These are phyloP conservation scores for Prunus padus DNA, from an alignment of 306 rosid genomes.

Conservation along the genomic window DNA sequence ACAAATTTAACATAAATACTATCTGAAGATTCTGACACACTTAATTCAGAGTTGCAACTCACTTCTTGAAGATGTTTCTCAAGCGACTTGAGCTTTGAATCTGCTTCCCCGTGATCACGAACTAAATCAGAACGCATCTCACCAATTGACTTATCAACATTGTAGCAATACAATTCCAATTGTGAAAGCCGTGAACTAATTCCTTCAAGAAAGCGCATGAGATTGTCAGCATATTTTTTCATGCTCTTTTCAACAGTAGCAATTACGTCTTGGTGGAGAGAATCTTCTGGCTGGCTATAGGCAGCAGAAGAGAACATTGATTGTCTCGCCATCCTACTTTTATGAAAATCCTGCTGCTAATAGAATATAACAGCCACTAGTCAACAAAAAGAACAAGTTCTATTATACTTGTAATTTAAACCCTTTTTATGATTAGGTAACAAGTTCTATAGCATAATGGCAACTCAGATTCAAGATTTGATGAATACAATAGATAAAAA, in stretches of 20 bases:
- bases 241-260: conserved; percentile 78
- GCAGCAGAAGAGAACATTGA: conserved; percentile 47
- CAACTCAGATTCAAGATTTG: not conserved
- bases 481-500: not conserved
- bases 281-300: conserved; percentile 62
- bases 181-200: conserved; percentile 81
- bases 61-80: conserved; percentile 87
- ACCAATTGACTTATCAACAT: conserved; percentile 83
- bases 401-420: not conserved
- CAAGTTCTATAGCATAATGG: too few relatives aligned
- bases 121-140: conserved; percentile 82
- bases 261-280: conserved; percentile 56
- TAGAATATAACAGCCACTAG: not conserved
- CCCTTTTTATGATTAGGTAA: not conserved
- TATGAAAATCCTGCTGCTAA: conserved; percentile 59
- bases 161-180: conserved; percentile 87
- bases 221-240: conserved; percentile 72
- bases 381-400: not conserved
- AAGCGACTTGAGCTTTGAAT: conserved; percentile 66
- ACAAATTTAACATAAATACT: not conserved
- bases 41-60: conserved; percentile 27
- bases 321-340: conserved; percentile 52
- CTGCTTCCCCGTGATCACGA: conserved; percentile 77
- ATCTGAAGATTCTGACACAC: not conserved
- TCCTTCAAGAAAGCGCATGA: conserved; percentile 87